These are phyloP conservation scores for Ormosia emarginata DNA, from an alignment of 306 rosid species.

Conservation along the genomic window DNA sequence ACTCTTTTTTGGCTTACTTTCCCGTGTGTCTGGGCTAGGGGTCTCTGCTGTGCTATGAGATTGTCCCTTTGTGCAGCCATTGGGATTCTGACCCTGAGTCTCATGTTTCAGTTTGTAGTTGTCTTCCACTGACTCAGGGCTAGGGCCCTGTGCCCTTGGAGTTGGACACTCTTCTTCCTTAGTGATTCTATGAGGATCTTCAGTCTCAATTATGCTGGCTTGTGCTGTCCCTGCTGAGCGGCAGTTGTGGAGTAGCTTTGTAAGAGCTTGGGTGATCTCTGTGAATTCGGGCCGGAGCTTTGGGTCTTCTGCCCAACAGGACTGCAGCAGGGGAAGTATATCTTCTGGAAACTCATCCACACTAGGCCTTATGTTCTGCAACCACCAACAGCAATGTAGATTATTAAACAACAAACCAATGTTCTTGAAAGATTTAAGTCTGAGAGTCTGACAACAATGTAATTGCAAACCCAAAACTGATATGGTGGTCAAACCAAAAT, in stretches of 20 bases:
- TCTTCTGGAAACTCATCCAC: conserved; percentile 42
- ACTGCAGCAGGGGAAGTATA: conserved; percentile 42
- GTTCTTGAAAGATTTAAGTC: too few species aligned
- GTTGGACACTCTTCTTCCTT: background rate
- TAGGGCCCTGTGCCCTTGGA: background rate
- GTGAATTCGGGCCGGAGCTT: conserved; percentile 48
- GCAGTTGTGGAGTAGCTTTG: conserved; percentile 2
- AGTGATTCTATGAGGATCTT: background rate
- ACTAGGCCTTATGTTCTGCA: conserved; percentile 52
- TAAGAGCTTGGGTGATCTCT: conserved; percentile 33
- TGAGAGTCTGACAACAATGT: background rate
- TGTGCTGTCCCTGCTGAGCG: background rate
- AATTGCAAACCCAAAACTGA: background rate
- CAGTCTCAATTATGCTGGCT: conserved; percentile 7
- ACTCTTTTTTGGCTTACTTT: background rate
- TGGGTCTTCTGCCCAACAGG: conserved; percentile 68
- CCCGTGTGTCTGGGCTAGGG: background rate
- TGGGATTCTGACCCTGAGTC: background rate
- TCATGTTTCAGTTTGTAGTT: background rate
- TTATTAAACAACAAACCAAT: too few species aligned
- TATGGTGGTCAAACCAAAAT: background rate
- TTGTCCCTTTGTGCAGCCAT: background rate
- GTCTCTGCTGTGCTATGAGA: background rate
- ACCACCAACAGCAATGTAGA: background rate
- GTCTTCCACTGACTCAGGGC: background rate